These are phyloP conservation scores for Phaseolus lunatus DNA, from an alignment of 306 rosid species.

Conservation along the genomic window DNA sequence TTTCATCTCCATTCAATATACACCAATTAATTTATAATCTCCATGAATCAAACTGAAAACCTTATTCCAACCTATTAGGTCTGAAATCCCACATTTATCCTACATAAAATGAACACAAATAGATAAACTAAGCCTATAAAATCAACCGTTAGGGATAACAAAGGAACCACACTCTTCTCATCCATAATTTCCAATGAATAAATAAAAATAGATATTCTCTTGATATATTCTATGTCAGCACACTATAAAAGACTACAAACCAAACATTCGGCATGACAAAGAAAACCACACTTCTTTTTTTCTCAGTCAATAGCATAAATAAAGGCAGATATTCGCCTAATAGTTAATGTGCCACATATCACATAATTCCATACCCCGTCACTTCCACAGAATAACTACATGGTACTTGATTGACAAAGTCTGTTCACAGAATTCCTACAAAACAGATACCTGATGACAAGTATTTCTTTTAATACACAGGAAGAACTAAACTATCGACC, in stretches of 20 bases:
- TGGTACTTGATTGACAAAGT: conserved; percentile 5
- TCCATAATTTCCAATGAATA: neutral
- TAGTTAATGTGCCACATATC: neutral
- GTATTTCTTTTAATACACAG: too few relatives aligned
- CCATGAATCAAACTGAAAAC: conserved; percentile 11
- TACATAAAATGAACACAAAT: neutral
- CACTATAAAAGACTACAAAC: neutral
- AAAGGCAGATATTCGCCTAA: neutral
- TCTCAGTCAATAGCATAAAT: neutral
- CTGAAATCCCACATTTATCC: conserved; percentile 9
- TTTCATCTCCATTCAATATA: neutral
- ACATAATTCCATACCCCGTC: conserved; percentile 13
- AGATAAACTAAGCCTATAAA: neutral
- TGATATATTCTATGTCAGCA: neutral
- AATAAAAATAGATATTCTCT: conserved; percentile 20
- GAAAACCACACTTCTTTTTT: neutral
- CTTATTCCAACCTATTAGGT: conserved; percentile 16
- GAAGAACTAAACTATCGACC: too few relatives aligned
- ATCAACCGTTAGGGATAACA: conserved; percentile 5
- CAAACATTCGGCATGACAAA: neutral
- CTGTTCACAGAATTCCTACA: neutral
- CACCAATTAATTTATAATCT: conserved; percentile 1
- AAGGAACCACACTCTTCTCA: conserved; percentile 30
- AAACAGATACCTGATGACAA: neutral
- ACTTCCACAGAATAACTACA: conserved; percentile 26